A percentile compares a stretch with the other conserved stretches of the same genome.
These are phyloP conservation scores for Pseudogymnoascus sp. DNA, from an alignment of 2,329 filamentous ascomycete species.

Conservation along the genomic window DNA sequence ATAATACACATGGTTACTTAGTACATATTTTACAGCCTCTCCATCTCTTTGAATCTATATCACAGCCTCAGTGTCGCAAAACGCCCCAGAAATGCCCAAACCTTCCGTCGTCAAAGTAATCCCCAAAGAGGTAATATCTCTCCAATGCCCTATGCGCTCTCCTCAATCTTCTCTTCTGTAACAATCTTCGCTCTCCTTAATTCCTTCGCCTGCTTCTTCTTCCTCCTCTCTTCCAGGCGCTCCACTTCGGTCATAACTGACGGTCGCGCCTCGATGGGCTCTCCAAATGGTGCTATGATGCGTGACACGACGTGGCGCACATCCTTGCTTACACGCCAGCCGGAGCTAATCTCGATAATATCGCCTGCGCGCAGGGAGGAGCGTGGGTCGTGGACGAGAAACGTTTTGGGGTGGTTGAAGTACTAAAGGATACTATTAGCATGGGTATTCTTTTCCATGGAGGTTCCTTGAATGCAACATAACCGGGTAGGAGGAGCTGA, in stretches of 20 bases:
- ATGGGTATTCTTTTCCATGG: background rate
- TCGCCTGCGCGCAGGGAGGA: constrained; percentile 68
- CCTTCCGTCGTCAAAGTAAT: background rate
- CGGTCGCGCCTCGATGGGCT: constrained; percentile 55
- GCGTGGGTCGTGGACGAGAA: constrained; percentile 73
- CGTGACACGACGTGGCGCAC: constrained; percentile 69
- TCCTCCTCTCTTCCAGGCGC: constrained; percentile 46
- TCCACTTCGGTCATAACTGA: constrained; percentile 60
- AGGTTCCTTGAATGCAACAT: background rate
- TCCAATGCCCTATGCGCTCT: constrained; percentile 8
- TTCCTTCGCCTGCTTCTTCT: constrained; percentile 50
- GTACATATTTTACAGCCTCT: constrained; percentile 1
- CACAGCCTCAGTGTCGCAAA: background rate
- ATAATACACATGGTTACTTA: constrained; percentile 3
- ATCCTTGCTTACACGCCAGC: constrained; percentile 56
- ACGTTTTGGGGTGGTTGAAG: constrained; percentile 57
- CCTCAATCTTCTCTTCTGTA: constrained; percentile 22
- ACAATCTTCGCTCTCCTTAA: constrained; percentile 38
- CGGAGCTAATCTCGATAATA: constrained; percentile 62
- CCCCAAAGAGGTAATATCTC: background rate
- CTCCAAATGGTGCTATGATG: constrained; percentile 66
- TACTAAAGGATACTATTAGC: constrained; percentile 36
- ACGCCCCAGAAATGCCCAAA: background rate
- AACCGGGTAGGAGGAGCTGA: background rate
- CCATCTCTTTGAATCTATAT: background rate